Evolutionary conservation across 2,329 filamentous ascomycete species (phyloP), one percentile per base, ranked within the genome.

Genomic region (Cladophialophora exuberans): DNA sequence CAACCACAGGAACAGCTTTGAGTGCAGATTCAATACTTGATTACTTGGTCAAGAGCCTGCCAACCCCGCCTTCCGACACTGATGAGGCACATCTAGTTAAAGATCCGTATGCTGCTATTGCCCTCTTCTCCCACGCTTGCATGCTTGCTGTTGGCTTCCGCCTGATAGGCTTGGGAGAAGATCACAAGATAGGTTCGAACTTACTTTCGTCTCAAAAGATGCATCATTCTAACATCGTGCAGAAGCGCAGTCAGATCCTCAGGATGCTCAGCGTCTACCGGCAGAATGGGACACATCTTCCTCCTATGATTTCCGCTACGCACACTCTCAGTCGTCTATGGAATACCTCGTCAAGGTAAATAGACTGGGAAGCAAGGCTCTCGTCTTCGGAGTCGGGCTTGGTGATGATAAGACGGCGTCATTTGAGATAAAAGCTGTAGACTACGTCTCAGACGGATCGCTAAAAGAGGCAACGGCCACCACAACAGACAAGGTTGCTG

Each of bases 261-360:
- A 83, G 41, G 79, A 71, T 41, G 67, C 83, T 7, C 83, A 82
- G 6, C 79, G 85, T 26, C 79, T 97, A 2, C 89, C 90, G 0
- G 55, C 80, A 13, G 82, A 85, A 73, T 97, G 94, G 94, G 96
- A 96, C 71, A 77, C 84, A 10, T 82, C 83, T 58, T 84, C 85
- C 11, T 77, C 78, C 42, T 87, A 90, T 69, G 83, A 87, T 52
- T 97, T 97, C 72, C 84, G 91, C 60, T 97, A 97, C 75, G 84
- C 85, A 3, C 92, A 97, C 71, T 79, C 83, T 20, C 89, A 96
- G 69, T 96, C 90, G 0, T 86, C 90, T 13, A 89, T 92, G 82
- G 83, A 87, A 56, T 96, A 88, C 68, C 79, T 96, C 23, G 71
- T 97, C 63, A 93, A 91, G 69, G 75, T 96, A 59, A 90, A 87